These are phyloP conservation scores for Penicillium italicum DNA, from an alignment of 2,329 filamentous ascomycete genomes.

Conservation along the genomic window DNA sequence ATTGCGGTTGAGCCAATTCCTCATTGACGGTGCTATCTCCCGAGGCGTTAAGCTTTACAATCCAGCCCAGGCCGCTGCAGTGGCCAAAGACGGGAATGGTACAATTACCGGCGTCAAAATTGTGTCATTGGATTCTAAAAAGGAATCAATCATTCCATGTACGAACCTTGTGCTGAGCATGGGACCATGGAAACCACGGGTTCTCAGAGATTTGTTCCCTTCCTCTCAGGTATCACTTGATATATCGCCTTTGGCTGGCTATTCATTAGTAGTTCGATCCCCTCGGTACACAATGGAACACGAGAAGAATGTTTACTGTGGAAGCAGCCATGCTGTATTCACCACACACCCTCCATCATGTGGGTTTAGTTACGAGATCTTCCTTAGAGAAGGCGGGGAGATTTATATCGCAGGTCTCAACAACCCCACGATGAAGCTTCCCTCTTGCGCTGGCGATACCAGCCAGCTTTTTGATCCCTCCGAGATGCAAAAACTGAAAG, in stretches of 20 bases:
- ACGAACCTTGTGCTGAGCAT: slow-evolving; percentile 63
- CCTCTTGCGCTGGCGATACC: slow-evolving; percentile 47
- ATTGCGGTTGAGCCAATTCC: slow-evolving; percentile 60
- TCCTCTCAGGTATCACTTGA: slow-evolving; percentile 52
- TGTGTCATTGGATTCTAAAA: slow-evolving; percentile 35
- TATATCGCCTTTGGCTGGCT: slow-evolving; percentile 62
- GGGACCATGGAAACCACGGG: slow-evolving; percentile 66
- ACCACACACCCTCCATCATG: slow-evolving; percentile 51
- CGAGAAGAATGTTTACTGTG: slow-evolving; percentile 36
- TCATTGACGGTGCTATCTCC: slow-evolving; percentile 56
- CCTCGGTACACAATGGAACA: slow-evolving; percentile 45
- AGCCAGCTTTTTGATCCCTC: slow-evolving; percentile 42
- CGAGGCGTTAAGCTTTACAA: slow-evolving; percentile 65
- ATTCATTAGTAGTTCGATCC: slow-evolving; percentile 65
- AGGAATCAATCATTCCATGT: slow-evolving; percentile 51
- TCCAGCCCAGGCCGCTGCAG: slow-evolving; percentile 55
- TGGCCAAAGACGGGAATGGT: slow-evolving; percentile 51
- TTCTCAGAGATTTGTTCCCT: slow-evolving; percentile 65
- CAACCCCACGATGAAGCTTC: slow-evolving; percentile 58
- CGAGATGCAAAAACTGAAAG: slow-evolving; percentile 36
- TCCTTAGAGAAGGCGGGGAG: slow-evolving; percentile 62
- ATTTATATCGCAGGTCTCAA: slow-evolving; percentile 75
- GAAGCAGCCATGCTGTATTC: slow-evolving; percentile 65
- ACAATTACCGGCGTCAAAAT: slow-evolving; percentile 54
- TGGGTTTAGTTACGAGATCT: slow-evolving; percentile 67